phyloP scores from a whole-genome alignment of 768 basidiomycete species.

The Mycena filopes region DNA sequence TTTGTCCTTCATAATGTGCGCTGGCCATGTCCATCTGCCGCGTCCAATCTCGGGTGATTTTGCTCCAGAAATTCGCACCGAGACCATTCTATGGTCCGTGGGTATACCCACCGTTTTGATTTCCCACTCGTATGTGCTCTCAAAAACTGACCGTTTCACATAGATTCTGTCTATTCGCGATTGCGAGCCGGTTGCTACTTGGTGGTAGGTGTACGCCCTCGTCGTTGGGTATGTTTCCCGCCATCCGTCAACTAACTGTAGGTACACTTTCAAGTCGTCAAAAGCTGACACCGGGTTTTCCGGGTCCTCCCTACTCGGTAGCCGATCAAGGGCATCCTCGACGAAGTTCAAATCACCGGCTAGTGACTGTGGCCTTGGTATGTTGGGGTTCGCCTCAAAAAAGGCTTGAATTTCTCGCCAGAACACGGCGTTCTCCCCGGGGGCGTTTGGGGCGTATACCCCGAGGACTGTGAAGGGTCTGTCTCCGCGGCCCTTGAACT shows the following conservation, averaged over 20 bases:
- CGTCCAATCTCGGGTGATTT: constrained; percentile 40
- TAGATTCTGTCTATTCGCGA: constrained; percentile 52
- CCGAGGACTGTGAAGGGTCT: constrained; percentile 39
- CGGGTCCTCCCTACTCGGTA: constrained; percentile 40
- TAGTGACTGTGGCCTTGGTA: constrained; percentile 45
- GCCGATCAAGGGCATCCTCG: constrained; percentile 48
- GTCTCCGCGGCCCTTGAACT: constrained; percentile 30
- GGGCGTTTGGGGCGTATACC: constrained; percentile 49
- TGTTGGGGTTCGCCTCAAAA: constrained; percentile 16
- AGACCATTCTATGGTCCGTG: constrained; percentile 12
- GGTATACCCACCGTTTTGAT: constrained; percentile 23
- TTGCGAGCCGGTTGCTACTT: constrained; percentile 25
- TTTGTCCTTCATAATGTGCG: constrained; percentile 33
- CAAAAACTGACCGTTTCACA: constrained; percentile 24
- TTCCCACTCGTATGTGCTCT: constrained; percentile 42
- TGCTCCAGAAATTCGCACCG: neutral
- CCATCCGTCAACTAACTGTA: constrained; percentile 47
- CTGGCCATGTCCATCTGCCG: constrained; percentile 46
- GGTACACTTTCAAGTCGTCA: constrained; percentile 27
- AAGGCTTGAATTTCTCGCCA: constrained; percentile 36
- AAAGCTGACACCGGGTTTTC: constrained; percentile 29
- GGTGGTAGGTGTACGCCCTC: constrained; percentile 42
- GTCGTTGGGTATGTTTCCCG: constrained; percentile 34
- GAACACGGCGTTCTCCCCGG: constrained; percentile 41
- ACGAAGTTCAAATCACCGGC: constrained; percentile 56